Evolutionary conservation across 306 rosid species (phyloP).

Genomic region (Urtica urens): DNA sequence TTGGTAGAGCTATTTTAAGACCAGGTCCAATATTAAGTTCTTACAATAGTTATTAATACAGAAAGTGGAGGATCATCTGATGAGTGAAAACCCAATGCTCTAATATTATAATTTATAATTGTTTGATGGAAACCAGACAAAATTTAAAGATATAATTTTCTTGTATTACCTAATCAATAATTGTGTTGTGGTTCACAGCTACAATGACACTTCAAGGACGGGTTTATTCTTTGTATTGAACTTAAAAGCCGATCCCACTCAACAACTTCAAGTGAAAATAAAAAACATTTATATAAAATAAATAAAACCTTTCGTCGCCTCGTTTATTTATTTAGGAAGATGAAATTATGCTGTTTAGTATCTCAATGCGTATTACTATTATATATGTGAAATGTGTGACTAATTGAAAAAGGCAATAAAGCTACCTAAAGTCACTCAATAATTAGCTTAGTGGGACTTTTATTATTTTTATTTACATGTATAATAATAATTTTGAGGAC

Average conservation of each 20-base stretch:
- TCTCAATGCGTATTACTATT: not conserved
- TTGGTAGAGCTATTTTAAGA: conserved; percentile 4
- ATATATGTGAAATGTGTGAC: not conserved
- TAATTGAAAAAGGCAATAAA: not conserved
- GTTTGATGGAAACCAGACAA: conserved; percentile 14
- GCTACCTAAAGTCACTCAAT: not conserved
- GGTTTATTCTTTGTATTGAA: conserved; percentile 13
- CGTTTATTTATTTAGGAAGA: conserved; percentile 2
- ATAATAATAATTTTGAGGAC: not conserved
- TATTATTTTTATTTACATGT: not conserved
- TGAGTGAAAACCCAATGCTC: not conserved
- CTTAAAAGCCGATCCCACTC: conserved; percentile 19
- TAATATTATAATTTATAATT: not conserved
- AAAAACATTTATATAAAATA: no score
- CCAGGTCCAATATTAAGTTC: not conserved
- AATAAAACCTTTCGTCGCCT: not conserved
- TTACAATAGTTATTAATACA: not conserved
- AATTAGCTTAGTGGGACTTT: not conserved
- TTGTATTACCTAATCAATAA: conserved; percentile 20
- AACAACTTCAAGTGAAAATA: conserved; percentile 11
- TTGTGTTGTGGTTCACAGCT: conserved; percentile 30
- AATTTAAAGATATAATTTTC: conserved; percentile 10
- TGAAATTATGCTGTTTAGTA: not conserved
- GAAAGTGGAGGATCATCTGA: conserved; percentile 8
- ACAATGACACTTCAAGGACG: conserved; percentile 15